Evolutionary conservation across 192 early-diverging fungal species (phyloP).

Genomic region (Backusella tarrabulga): DNA sequence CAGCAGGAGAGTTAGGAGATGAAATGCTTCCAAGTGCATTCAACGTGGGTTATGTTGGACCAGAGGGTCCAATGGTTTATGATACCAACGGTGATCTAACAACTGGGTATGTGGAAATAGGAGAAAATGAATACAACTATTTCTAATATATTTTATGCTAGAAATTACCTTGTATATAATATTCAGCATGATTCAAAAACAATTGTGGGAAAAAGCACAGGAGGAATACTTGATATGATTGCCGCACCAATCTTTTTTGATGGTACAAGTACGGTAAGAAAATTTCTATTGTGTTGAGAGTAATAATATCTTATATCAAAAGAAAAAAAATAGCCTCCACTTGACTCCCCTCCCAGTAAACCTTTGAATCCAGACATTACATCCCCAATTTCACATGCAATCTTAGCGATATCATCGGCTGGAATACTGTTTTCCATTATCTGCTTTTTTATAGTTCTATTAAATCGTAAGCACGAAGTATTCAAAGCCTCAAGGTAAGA

Average conservation of each 20-base stretch:
- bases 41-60: conserved; percentile 49
- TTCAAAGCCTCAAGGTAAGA: conserved; percentile 48
- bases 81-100: conserved; percentile 45
- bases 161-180: conserved; percentile 48
- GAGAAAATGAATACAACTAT: background rate
- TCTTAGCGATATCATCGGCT: conserved; percentile 31
- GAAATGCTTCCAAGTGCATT: conserved; percentile 38
- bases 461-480: conserved; percentile 37
- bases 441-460: conserved; percentile 39
- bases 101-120: conserved; percentile 29
- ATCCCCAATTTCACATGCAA: conserved; percentile 38
- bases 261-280: conserved; percentile 29
- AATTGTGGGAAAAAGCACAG: conserved; percentile 38
- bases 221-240: conserved; percentile 38
- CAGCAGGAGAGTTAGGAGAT: conserved; percentile 33
- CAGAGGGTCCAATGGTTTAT: conserved; percentile 46
- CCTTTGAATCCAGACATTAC: conserved; percentile 42
- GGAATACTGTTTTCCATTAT: conserved; percentile 39
- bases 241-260: conserved; percentile 43
- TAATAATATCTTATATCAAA: background rate
- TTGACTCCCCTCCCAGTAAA: conserved; percentile 41
- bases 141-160: background rate
- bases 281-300: background rate
- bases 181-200: conserved; percentile 32
- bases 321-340: conserved; percentile 26